phyloP scores from a whole-genome alignment of 2,329 filamentous ascomycete species.

The Epichloe uncinata region DNA sequence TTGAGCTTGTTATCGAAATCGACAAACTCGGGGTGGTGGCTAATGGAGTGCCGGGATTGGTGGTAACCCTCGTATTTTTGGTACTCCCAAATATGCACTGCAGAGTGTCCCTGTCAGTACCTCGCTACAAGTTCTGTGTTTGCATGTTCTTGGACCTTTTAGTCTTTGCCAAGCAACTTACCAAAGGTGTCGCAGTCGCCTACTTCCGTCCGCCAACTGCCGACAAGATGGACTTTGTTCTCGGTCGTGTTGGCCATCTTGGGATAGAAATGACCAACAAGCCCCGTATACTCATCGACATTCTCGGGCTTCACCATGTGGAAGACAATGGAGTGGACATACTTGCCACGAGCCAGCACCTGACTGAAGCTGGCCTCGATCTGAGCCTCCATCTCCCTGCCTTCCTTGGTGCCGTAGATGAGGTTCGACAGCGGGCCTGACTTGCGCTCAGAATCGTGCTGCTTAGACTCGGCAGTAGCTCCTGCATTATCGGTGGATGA shows the following conservation, averaged over 20 bases:
- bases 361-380: slow-evolving; percentile 95
- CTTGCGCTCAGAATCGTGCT: slow-evolving; percentile 48
- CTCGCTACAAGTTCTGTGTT: neutral
- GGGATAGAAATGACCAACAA: slow-evolving; percentile 88
- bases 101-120: neutral
- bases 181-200: slow-evolving; percentile 95
- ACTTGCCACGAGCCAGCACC: slow-evolving; percentile 89
- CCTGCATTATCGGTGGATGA: slow-evolving; percentile 24
- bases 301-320: slow-evolving; percentile 93
- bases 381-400: slow-evolving; percentile 84
- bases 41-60: slow-evolving; percentile 74
- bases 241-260: slow-evolving; percentile 70
- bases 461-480: slow-evolving; percentile 39
- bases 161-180: slow-evolving; percentile 28
- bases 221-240: slow-evolving; percentile 92
- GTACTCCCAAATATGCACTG: slow-evolving; percentile 99
- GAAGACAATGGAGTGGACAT: slow-evolving; percentile 94
- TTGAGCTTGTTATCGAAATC: slow-evolving; percentile 78
- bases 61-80: slow-evolving; percentile 95
- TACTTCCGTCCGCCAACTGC: slow-evolving; percentile 96
- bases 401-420: slow-evolving; percentile 95
- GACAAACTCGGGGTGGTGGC: slow-evolving; percentile 67
- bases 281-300: slow-evolving; percentile 83
- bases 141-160: neutral
- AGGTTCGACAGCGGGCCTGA: slow-evolving; percentile 66